A percentile compares a stretch with the other conserved stretches of the same genome.
These are phyloP conservation scores for Mortierella sp. DNA, from an alignment of 371 early-diverging fungal species.

Conservation along the genomic window DNA sequence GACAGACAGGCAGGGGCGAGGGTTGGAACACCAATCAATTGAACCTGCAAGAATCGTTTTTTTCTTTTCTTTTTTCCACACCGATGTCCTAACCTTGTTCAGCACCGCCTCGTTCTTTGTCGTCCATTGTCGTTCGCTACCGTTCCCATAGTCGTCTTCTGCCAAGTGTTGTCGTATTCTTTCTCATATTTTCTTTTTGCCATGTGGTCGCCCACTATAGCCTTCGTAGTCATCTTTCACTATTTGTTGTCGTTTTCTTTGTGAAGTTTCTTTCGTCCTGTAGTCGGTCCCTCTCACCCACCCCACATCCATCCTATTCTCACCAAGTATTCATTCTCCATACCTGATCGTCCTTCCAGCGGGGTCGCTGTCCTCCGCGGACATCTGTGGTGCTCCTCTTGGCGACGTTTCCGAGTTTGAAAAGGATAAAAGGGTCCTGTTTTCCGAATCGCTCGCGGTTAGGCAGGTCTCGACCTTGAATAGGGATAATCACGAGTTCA, in stretches of 20 bases:
- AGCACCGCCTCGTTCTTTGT: neutral
- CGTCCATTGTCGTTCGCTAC: neutral
- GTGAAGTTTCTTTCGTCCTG: too few relatives aligned
- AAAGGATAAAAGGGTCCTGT: conserved; percentile 64
- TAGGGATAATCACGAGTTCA: conserved; percentile 48
- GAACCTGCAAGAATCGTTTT: neutral
- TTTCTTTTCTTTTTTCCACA: neutral
- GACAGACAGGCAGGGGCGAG: too few relatives aligned
- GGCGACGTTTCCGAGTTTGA: conserved; percentile 62
- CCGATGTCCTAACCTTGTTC: neutral
- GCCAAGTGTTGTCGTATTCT: too few relatives aligned
- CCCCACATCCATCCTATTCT: too few relatives aligned
- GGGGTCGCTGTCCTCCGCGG: conserved; percentile 64
- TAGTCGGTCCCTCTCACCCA: too few relatives aligned
- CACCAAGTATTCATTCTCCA: too few relatives aligned
- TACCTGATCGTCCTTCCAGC: conserved; percentile 67
- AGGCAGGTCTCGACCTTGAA: conserved; percentile 66
- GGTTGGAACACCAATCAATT: neutral
- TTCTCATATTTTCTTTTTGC: too few relatives aligned
- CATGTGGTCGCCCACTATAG: neutral
- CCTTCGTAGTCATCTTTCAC: neutral
- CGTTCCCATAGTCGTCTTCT: neutral
- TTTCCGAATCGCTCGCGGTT: conserved; percentile 65
- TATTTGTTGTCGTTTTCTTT: too few relatives aligned
- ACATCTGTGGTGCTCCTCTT: conserved; percentile 63